Base-by-base conservation (phyloP, 805 yeast genomes). In the Candida tibetensis region DNA sequence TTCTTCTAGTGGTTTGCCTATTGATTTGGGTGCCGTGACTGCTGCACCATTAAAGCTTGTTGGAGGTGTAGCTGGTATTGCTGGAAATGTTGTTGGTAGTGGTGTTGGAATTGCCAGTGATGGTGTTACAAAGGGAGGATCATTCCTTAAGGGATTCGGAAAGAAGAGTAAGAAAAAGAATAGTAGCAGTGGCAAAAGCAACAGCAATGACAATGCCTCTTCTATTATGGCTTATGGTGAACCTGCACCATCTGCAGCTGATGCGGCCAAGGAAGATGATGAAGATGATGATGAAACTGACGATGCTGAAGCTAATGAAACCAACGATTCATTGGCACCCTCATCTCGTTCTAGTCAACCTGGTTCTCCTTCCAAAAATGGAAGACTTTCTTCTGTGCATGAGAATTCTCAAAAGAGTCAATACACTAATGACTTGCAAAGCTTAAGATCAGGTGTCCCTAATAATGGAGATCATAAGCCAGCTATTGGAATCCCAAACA, bases 71-170 rank as follows among this genome's bases (percentile, higher is more conserved):
- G 66, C 62, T 15, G 63, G 59, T 27, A 55, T 67, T 16, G 74
- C 70, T 4, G 64, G 62, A 2, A 71, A 69, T 28, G 73, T 61
- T 26, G 72, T 62, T 36, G 79, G 77, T 25, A 58, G 58, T n/a
- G 76, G 71, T 34, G 66, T 63, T 17, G 76, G 75, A 8, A 57
- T 61, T 12, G 72, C 74, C 16, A 55, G 64, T 3, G 80, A 73
- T 39, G 77, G 76, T 16, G 60, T 70, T 17, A 51, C 69, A 28
- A 71, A 67, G 47, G 81, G 83, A 40, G 72, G 76, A 4, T 59
- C 54, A 1, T 54, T 64, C 51, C 45, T 66, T 30, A 64, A 60
- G 46, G 62, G 66, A 4, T 46, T 65, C 17, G 60, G 61, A 18
- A 52, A 34, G 28, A 51, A 51, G 35, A 34, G 22, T 41, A 47